phyloP scores from a whole-genome alignment of 352 stramenopile genomes.

The Globisporangium uncinulatum region DNA sequence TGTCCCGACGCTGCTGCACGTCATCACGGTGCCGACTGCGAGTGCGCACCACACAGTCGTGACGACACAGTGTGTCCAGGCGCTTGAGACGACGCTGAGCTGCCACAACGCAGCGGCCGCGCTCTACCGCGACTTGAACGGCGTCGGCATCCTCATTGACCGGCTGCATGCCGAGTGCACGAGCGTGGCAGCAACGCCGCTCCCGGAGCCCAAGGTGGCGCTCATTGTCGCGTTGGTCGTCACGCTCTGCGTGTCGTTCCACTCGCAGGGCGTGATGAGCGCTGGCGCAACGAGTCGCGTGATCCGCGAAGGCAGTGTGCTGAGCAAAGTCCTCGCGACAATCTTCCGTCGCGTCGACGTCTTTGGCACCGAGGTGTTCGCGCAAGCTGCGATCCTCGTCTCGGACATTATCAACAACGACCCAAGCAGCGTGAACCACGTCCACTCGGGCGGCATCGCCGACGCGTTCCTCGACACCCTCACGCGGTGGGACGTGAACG shows the following conservation, averaged over 20 bases:
- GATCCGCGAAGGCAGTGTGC: constrained; percentile 81
- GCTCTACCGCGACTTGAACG: constrained; percentile 81
- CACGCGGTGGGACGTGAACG: constrained; percentile 67
- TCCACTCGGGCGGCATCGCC: constrained; percentile 91
- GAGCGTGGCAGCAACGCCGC: constrained; percentile 16
- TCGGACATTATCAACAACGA: constrained; percentile 97
- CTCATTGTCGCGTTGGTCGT: constrained; percentile 65
- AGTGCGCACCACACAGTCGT: constrained; percentile 61
- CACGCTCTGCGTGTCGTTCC: constrained; percentile 81
- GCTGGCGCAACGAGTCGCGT: constrained; percentile 76
- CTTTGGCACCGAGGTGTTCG: constrained; percentile 92
- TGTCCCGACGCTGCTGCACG: constrained; percentile 71
- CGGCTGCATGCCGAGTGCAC: constrained; percentile 50
- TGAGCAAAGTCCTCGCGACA: constrained; percentile 87
- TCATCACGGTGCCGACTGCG: constrained; percentile 52
- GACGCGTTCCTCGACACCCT: constrained; percentile 91
- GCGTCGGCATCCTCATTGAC: constrained; percentile 80
- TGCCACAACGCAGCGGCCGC: constrained; percentile 58
- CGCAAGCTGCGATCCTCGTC: constrained; percentile 89
- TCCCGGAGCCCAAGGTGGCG: constrained; percentile 56
- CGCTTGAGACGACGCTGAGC: constrained; percentile 77
- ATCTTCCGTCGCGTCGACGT: constrained; percentile 88
- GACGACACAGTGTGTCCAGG: constrained; percentile 78
- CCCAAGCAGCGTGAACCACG: constrained; percentile 92
- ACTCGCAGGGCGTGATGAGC: constrained; percentile 86